Conservation (phyloP, 331 rosid species). For the Erythrophleum ivorense region DNA sequence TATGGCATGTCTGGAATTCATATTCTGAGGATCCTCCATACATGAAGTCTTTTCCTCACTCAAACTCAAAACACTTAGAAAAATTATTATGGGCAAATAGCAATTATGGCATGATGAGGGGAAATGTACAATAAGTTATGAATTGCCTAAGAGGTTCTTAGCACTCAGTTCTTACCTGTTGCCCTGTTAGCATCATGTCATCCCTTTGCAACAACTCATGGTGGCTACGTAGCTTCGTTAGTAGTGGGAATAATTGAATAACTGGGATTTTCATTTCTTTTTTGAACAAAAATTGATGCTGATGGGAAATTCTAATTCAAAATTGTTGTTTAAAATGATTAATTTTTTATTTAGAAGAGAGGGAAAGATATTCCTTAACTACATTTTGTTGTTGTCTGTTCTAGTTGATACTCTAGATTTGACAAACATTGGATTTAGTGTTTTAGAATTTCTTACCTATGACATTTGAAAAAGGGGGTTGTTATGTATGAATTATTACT, state of each 20-base stretch:
- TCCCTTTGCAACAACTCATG: not conserved
- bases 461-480: not conserved
- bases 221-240: not conserved
- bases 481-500: constrained; percentile 1
- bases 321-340: constrained; percentile 32
- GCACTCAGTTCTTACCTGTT: not conserved
- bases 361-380: not conserved
- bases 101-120: not conserved
- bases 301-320: constrained; percentile 18
- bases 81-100: not conserved
- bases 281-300: constrained; percentile 3
- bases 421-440: constrained; percentile 30
- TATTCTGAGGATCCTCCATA: not conserved
- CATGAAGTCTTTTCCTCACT: not conserved
- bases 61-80: not conserved
- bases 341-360: constrained; percentile 7
- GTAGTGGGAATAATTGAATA: not conserved
- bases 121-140: not conserved
- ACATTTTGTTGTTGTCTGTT: constrained; percentile 24
- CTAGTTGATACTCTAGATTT: constrained; percentile 15
- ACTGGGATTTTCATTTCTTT: not conserved
- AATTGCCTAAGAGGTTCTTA: not conserved
- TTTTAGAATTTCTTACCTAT: constrained; percentile 7
- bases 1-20: constrained; percentile 8
- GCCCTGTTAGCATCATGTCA: constrained; percentile 24